These are phyloP conservation scores for Pseudogymnoascus sp. DNA, from an alignment of 2,329 filamentous ascomycete species.

Conservation along the genomic window DNA sequence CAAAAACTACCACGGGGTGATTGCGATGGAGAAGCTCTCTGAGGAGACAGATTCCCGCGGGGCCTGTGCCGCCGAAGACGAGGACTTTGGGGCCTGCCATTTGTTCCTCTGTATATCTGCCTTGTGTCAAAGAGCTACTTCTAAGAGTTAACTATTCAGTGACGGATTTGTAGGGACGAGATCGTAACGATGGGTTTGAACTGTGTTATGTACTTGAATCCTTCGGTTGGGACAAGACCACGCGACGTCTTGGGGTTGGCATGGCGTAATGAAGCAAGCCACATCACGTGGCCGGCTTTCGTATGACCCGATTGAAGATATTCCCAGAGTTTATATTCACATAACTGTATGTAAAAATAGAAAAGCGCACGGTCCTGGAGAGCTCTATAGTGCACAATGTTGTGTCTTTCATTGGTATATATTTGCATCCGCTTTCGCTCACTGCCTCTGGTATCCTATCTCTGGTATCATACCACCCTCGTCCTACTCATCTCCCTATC, in stretches of 20 bases:
- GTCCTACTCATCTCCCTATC: no score
- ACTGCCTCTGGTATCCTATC: no score
- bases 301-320: background rate
- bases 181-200: background rate
- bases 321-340: background rate
- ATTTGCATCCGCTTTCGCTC: background rate
- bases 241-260: background rate
- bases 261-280: slow-evolving; percentile 1
- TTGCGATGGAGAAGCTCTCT: slow-evolving; percentile 22
- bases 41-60: slow-evolving; percentile 21
- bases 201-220: background rate
- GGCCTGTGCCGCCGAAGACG: slow-evolving; percentile 21
- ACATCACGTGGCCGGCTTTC: slow-evolving; percentile 1
- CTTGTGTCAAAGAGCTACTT: no score
- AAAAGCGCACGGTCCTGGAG: background rate
- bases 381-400: background rate
- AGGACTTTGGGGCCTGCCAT: slow-evolving; percentile 15
- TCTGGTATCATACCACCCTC: background rate
- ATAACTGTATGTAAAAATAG: background rate
- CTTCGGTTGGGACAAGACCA: background rate
- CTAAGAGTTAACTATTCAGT: background rate
- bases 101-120: background rate
- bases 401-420: background rate
- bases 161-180: background rate
- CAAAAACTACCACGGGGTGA: slow-evolving; percentile 21